Base-by-base conservation (phyloP, 75 land plant genomes). In the Selaginella tamariscina region DNA sequence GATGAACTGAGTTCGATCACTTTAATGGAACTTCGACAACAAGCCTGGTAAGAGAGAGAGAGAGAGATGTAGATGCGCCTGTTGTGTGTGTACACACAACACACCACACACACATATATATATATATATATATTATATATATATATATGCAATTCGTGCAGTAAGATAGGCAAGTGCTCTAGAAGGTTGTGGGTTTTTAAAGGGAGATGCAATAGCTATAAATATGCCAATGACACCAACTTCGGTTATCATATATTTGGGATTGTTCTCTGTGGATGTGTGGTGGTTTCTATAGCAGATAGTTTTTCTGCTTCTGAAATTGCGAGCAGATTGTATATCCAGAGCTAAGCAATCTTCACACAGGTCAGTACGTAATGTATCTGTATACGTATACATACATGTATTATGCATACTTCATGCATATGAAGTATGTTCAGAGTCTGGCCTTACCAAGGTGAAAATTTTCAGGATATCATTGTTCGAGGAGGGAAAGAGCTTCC, bases 231-330 rank as follows among this genome's bases (percentile, higher is more conserved):
- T 93, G 98, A 79, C 70, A 67, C 78, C 78, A 29, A 62, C 32
- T 66, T 76, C 95, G 68, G 88, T 93, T 27, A 66, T 84, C 29
- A 79, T 87, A 66, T 93, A 93, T 70, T 80, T 55, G 98, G 91
- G 31, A 82, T 93, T 74, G 83, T 93, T 33, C 77, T 93, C 28
- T 80, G 88, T 24, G 98, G 98, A 31, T 75, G 86, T 71, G 85
- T 83, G 1, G 91, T 89, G 74, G 96, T 93, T 2, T 93, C 98
- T 8, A 89, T 93, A 66, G 98, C 98, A 55, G 98, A 93, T 74
- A 93, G 98, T 67, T 93, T 93, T 79, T 85, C 90, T 26, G 56
- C 98, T 29, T 63, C 24, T 55, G 96, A 93, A 75, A 89, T 93
- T 66, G 66, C 84, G 22, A 85, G 84, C 39, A 83, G 98, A 64